These are phyloP conservation scores for Metrosideros polymorpha DNA, from an alignment of 441 rosid genomes.

Conservation along the genomic window DNA sequence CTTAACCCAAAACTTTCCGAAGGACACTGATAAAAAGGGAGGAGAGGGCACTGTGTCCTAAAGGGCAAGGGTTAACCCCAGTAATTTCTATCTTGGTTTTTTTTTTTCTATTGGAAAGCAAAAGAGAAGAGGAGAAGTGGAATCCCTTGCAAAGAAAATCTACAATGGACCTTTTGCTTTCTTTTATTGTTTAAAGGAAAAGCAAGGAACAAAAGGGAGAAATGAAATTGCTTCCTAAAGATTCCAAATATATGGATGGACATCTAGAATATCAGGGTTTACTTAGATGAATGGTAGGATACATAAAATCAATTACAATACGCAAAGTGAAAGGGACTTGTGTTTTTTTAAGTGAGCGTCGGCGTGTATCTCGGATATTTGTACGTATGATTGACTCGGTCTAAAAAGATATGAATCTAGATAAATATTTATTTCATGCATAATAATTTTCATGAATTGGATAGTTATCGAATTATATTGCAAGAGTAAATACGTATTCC, in stretches of 20 bases:
- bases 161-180: neutral
- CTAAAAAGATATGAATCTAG: neutral
- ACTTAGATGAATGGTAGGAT: neutral
- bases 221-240: neutral
- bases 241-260: neutral
- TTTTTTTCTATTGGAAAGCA: neutral
- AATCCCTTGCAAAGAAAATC: neutral
- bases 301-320: neutral
- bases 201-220: neutral
- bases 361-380: neutral
- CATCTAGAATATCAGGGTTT: neutral
- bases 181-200: neutral
- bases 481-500: neutral
- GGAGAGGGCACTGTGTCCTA: neutral
- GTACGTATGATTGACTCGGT: neutral
- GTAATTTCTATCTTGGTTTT: neutral
- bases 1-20: conserved; percentile 23
- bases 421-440: neutral
- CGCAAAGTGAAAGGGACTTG: neutral
- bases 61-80: neutral
- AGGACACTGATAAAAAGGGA: conserved; percentile 5
- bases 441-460: neutral
- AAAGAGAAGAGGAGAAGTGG: neutral
- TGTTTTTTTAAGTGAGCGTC: neutral
- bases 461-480: neutral